Evolutionary conservation across 306 rosid species (phyloP).

Genomic region (Coriaria nepalensis): DNA sequence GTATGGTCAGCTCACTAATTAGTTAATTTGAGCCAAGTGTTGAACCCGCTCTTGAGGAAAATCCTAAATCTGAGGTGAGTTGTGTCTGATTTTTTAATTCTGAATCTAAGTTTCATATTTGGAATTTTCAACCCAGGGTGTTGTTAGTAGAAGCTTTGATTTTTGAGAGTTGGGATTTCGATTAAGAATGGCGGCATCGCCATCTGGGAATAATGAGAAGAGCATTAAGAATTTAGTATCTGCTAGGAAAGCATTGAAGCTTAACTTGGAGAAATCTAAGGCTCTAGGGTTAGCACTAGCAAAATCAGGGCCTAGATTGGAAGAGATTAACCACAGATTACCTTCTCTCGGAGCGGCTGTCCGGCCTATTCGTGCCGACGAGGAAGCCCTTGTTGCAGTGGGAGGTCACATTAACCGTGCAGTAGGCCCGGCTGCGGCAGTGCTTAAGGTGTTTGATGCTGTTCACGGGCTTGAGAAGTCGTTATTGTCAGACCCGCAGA

Average conservation of each 20-base stretch:
- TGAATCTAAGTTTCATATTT: slow-evolving; percentile 9
- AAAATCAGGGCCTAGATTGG: slow-evolving; percentile 74
- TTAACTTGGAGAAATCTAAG: slow-evolving; percentile 71
- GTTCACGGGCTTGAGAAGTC: slow-evolving; percentile 97
- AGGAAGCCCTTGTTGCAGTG: slow-evolving; percentile 76
- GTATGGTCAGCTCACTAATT: too few species aligned
- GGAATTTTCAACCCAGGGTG: slow-evolving; percentile 1
- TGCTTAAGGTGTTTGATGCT: slow-evolving; percentile 94
- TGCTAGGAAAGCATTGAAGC: slow-evolving; percentile 64
- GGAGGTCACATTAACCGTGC: slow-evolving; percentile 97
- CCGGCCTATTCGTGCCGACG: slow-evolving; percentile 78
- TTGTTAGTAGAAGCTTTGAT: slow-evolving; percentile 14
- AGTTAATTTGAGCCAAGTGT: too few species aligned
- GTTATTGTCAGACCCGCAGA: slow-evolving; percentile 62
- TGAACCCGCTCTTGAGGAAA: too few species aligned
- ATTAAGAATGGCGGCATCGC: slow-evolving; percentile 49
- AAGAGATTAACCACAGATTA: slow-evolving; percentile 54
- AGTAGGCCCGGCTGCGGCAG: slow-evolving; percentile 94
- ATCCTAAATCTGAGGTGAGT: too few species aligned
- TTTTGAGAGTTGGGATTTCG: slow-evolving; percentile 13
- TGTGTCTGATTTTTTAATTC: slow-evolving; percentile 16
- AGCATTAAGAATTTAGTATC: slow-evolving; percentile 43
- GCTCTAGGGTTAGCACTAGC: slow-evolving; percentile 49
- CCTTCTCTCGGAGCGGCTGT: slow-evolving; percentile 76
- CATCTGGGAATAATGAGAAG: slow-evolving; percentile 19